Base-by-base conservation (phyloP, 2,329 filamentous ascomycete genomes). In the Xylaria multiplex region DNA sequence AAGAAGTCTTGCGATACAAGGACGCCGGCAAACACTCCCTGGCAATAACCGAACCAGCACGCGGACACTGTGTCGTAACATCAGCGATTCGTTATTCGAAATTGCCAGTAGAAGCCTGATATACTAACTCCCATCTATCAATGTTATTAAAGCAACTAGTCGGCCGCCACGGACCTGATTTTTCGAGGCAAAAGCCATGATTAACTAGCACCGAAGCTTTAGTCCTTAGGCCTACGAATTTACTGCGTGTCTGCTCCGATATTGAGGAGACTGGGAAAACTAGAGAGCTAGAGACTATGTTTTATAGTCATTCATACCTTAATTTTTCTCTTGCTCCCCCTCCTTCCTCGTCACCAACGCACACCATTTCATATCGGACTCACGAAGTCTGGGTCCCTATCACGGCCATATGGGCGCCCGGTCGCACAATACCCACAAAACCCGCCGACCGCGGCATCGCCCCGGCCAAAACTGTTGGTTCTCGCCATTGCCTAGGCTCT, bases 11-110 rank as follows among this genome's bases (percentile, higher is more conserved):
- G 69, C 16, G 80, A 81, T 14, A 82, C 78, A 1, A 82, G 73
- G 3, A 81, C 80, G 6, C 80, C 80, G 0, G 80, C 79, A 59
- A 81, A 81, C 7, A 82, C 80, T 2, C 80, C 80, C 75, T 76
- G 75, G 56, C 71, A 73, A 52, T 76, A 76, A 8, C 75, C 75
- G 62, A 76, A 77, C 73, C 74, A 76, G 42, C 74, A 75, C 6
- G 73, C 69, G 30, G 75, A 75, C 55, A 75, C 74, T 76, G n/a
- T 16, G 48, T 48, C 13, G 3, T 13, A 16, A 48, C 3, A 60
- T 55, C 14, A 54, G 35, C 62, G 48, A 42, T 30, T 5, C 14
- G 22, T 35, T 4, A 22, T 35, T 48, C 24, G 7, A 60, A 57
- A 0, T 73, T 75, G 11, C 71, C 72, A 14, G 73, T 67, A 1